Base-by-base conservation (phyloP, 2,329 filamentous ascomycete genomes). In the Penicillium sclerotiorum region DNA sequence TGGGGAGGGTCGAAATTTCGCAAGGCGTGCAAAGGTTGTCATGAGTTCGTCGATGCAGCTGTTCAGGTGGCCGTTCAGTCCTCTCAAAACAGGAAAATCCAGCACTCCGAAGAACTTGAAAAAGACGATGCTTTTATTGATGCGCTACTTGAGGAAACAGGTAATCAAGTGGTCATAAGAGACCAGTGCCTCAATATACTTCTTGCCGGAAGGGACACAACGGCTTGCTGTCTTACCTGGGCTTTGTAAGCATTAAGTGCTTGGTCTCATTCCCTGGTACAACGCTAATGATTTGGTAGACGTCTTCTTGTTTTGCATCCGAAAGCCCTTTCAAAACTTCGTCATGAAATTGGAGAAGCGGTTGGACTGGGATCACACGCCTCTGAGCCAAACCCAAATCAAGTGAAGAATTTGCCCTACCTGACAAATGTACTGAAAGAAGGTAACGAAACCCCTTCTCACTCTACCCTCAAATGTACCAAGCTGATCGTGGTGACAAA, bases 1-100 rank as follows among this genome's bases (percentile, higher is more conserved):
- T 64, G 75, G 11, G 69, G 73, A 22, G 69, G 61, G 7, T 60
- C 60, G 23, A 61, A 67, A 47, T 59, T 62, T 39, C 52, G 58
- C 3, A 53, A 58, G 18, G 60, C 60, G 20, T 62, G 60, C 44
- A 37, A 47, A 36, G 39, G 47, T n/a, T 50, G 57, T 23, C 56
- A 64, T 40, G 37, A 39, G 4, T 66, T 65, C 45, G 57, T 56
- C 8, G 61, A 60, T 22, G 39, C 32, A 9, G 35, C 38, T 44
- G 41, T 62, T 42, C 18, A 56, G 44, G 39, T 47, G 21, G 49
- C 52, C 23, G 21, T 56, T 23, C 39, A 46, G 13, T 30, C 43
- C 8, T 38, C 37, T 6, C 18, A 15, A 13, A 25, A 23, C 3
- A 23, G 12, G n/a, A 15, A 18, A 30, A 22, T 9, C 6, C 4